Evolutionary conservation across 345 rosid genomes (phyloP).

Genomic region (Acer negundo): DNA sequence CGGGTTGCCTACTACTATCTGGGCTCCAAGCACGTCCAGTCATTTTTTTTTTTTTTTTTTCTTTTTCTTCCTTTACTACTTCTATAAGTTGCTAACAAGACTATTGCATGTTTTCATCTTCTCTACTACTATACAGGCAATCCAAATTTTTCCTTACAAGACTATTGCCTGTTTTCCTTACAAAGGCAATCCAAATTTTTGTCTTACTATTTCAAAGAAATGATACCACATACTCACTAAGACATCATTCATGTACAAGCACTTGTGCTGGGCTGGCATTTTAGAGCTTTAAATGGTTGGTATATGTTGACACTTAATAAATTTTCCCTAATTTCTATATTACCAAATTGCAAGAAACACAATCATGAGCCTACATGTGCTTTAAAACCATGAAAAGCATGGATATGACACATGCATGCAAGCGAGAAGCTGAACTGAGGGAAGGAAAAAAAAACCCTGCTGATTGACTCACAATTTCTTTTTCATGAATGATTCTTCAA

Average conservation of each 20-base stretch:
- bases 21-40: too few relatives aligned
- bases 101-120: too few relatives aligned
- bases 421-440: background rate
- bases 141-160: too few relatives aligned
- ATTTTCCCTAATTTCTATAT: too few relatives aligned
- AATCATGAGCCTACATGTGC: constrained; percentile 1
- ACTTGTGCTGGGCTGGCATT: background rate
- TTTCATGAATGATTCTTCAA: background rate
- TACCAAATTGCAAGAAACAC: background rate
- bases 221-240: background rate
- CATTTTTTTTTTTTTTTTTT: too few relatives aligned
- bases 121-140: too few relatives aligned
- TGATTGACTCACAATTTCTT: background rate
- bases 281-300: background rate
- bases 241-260: background rate
- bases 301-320: background rate
- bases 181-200: background rate
- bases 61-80: too few relatives aligned
- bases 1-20: too few relatives aligned
- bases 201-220: background rate
- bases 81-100: too few relatives aligned
- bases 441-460: background rate
- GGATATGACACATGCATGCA: background rate
- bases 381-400: background rate
- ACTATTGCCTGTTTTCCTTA: too few relatives aligned